phyloP scores from a whole-genome alignment of 306 rosid genomes.

The Cucumis hystrix region DNA sequence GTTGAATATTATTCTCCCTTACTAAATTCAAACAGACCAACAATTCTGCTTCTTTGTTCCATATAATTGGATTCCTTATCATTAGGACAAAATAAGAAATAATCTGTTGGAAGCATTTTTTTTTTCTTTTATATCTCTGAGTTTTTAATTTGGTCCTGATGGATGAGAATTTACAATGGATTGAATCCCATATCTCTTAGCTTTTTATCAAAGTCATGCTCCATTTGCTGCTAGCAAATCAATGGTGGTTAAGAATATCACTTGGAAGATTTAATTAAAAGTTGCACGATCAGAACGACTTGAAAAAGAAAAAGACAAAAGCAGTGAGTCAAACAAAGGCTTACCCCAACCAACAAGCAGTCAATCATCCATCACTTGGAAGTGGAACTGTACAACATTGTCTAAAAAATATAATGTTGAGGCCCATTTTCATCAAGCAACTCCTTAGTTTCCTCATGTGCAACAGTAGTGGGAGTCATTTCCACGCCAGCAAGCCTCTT shows the following conservation, averaged over 20 bases:
- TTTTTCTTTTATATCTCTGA: too few species aligned
- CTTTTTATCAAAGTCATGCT: too few species aligned
- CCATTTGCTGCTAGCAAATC: too few species aligned
- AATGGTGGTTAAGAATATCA: not conserved
- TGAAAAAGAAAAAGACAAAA: not conserved
- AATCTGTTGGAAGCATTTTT: too few species aligned
- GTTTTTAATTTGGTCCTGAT: too few species aligned
- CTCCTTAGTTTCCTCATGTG: slow-evolving; percentile 32
- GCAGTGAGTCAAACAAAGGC: not conserved
- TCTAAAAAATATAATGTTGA: slow-evolving; percentile 19
- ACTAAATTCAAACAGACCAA: too few species aligned
- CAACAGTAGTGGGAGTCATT: slow-evolving; percentile 11
- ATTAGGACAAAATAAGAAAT: not conserved
- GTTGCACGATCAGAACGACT: not conserved
- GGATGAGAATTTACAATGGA: too few species aligned
- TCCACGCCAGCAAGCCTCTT: slow-evolving; percentile 32
- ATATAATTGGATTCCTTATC: too few species aligned
- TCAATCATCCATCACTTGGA: not conserved
- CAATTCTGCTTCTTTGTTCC: too few species aligned
- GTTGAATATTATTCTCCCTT: too few species aligned
- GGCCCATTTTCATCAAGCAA: slow-evolving; percentile 27
- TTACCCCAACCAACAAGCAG: not conserved
- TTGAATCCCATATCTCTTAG: too few species aligned
- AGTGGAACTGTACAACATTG: not conserved
- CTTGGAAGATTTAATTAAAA: not conserved